These are phyloP conservation scores for Boletus huronensis DNA, from an alignment of 768 basidiomycete species.

Conservation along the genomic window DNA sequence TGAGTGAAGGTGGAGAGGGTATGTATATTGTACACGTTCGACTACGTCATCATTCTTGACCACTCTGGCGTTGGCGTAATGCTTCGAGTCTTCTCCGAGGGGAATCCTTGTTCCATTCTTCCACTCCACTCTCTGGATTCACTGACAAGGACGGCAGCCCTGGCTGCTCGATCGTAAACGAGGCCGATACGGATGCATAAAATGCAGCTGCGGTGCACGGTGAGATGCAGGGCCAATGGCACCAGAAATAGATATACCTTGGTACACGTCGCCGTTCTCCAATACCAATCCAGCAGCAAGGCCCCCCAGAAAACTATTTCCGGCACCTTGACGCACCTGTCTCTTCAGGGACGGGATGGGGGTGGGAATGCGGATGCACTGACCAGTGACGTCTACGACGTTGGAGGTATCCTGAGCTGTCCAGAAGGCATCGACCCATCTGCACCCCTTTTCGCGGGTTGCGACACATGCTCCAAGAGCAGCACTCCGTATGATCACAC, in stretches of 20 bases:
- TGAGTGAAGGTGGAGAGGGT: slow-evolving; percentile 6
- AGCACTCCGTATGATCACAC: slow-evolving; percentile 75
- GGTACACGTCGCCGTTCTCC: slow-evolving; percentile 53
- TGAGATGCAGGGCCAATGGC: slow-evolving; percentile 12
- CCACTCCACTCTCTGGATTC: slow-evolving; percentile 23
- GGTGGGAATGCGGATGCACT: slow-evolving; percentile 12
- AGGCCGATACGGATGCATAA: slow-evolving; percentile 79
- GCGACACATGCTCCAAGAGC: slow-evolving; percentile 67
- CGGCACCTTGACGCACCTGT: slow-evolving; percentile 57
- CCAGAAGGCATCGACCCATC: slow-evolving; percentile 81
- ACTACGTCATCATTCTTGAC: slow-evolving; percentile 34
- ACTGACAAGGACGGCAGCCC: slow-evolving; percentile 60
- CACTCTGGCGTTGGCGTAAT: slow-evolving; percentile 42
- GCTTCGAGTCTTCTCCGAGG: slow-evolving; percentile 55
- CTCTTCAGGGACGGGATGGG: neutral
- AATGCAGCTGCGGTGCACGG: slow-evolving; percentile 48
- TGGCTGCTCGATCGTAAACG: slow-evolving; percentile 77
- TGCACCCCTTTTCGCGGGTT: slow-evolving; percentile 36
- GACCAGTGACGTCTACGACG: slow-evolving; percentile 82
- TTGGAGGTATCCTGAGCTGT: slow-evolving; percentile 39
- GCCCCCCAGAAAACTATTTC: slow-evolving; percentile 86
- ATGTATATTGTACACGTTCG: slow-evolving; percentile 22
- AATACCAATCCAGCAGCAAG: slow-evolving; percentile 68
- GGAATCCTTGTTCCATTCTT: slow-evolving; percentile 69
- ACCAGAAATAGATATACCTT: slow-evolving; percentile 47